Conservation (phyloP, 495 filamentous ascomycete species). For the Hyaloscypha variabilis region DNA sequence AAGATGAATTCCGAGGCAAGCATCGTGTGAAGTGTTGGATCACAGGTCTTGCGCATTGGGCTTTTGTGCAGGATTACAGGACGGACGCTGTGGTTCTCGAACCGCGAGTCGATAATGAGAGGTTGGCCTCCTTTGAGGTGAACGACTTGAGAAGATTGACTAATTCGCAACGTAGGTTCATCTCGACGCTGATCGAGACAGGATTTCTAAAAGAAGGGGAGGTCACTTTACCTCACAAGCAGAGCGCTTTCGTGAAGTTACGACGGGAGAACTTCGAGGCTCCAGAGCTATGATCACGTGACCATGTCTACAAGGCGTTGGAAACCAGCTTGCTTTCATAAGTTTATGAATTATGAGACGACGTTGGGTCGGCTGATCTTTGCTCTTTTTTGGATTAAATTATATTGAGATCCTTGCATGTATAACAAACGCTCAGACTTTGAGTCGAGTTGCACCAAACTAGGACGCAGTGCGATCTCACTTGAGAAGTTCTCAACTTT, state of each 20-base stretch:
- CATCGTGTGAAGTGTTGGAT: slow-evolving; percentile 80
- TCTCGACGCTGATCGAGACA: slow-evolving; percentile 68
- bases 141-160: background rate
- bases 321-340: background rate
- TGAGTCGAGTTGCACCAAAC: background rate
- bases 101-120: slow-evolving; percentile 88
- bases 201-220: slow-evolving; percentile 92
- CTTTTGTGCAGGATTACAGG: slow-evolving; percentile 76
- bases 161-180: slow-evolving; percentile 59
- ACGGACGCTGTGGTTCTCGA: slow-evolving; percentile 84
- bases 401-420: background rate
- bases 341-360: background rate
- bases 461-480: too few relatives aligned
- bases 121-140: slow-evolving; percentile 59
- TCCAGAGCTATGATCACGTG: slow-evolving; percentile 61
- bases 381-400: background rate
- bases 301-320: background rate
- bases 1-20: slow-evolving; percentile 84
- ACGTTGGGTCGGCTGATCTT: background rate
- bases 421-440: background rate
- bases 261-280: slow-evolving; percentile 81
- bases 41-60: slow-evolving; percentile 82
- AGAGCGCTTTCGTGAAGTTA: slow-evolving; percentile 83
- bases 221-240: slow-evolving; percentile 90
- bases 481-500: too few relatives aligned